Evolutionary conservation across 768 basidiomycete species (phyloP), one percentile per base, ranked within the genome.

Genomic region (Asterophora parasitica): DNA sequence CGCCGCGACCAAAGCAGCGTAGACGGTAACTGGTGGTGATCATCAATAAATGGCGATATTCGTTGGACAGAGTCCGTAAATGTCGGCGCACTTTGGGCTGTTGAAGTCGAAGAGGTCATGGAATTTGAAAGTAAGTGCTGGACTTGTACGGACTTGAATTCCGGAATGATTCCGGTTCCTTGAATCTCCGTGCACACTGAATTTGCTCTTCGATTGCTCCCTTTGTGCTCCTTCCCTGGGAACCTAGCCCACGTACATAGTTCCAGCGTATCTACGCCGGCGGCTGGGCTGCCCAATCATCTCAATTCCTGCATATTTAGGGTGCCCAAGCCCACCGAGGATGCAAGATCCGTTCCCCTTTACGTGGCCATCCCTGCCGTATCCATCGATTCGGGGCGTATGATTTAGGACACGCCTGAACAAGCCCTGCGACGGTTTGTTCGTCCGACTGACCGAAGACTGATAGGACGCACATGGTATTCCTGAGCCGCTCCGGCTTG

Each of bases 1-100:
- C 17, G 57, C 61, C 4, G 58, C 54, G 28, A 68, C 54, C 23
- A 71, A 51, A 30, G 61, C 57, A 45, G 63, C 49, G 53, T 67
- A 69, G 34, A 51, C 42, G 33, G 58, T 43, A 9, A 58, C 68
- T 63, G 28, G 10, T 4, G 23, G 19, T 8, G 20, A 26, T 36
- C 7, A 12, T 43, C 23, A 50, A 33, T 5, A 32, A 51, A 35
- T 15, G 15, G 10, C 8, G n/a, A 34, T 6, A 13, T 6, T 30
- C 16, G 9, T 12, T 19, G 26, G 7, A n/a, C 10, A 15, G 19
- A 9, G 12, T 3, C 26, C 17, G 1, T 27, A 19, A 13, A 42
- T 41, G 49, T 45, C 57, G 51, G 51, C 55, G 54, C 11, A 35
- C 54, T 45, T 42, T 48, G 6, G 30, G 8, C 8, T 31, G 23